phyloP scores from a whole-genome alignment of 108 stramenopile species.

The Pinguiococcus pyrenoidosus region DNA sequence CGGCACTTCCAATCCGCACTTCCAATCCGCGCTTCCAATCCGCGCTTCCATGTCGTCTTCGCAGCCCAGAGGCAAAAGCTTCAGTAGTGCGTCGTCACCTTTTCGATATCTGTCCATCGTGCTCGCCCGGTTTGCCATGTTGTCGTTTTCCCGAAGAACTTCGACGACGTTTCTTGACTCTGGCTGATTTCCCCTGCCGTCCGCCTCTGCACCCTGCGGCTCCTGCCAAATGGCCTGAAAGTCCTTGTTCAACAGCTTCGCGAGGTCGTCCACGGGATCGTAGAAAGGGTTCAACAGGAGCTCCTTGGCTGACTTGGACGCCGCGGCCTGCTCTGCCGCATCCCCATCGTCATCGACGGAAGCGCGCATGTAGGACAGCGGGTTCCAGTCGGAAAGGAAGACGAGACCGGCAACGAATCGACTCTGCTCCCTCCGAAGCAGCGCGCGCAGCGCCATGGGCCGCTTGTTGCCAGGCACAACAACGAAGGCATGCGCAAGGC shows the following conservation, averaged over 20 bases:
- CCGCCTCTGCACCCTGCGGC: too few relatives aligned
- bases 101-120: too few relatives aligned
- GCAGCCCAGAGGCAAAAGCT: too few relatives aligned
- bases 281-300: too few relatives aligned
- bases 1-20: constrained; percentile 3
- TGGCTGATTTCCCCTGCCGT: too few relatives aligned
- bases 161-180: too few relatives aligned
- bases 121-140: too few relatives aligned
- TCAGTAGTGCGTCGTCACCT: too few relatives aligned
- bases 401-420: not conserved
- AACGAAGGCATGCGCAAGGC: constrained; percentile 61
- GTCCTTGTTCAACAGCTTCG: constrained; percentile 1
- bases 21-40: not conserved
- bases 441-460: constrained; percentile 49
- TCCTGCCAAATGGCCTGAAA: too few relatives aligned
- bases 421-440: constrained; percentile 47
- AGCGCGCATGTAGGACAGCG: constrained; percentile 23
- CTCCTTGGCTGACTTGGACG: too few relatives aligned
- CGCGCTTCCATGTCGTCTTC: not conserved
- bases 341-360: constrained; percentile 50
- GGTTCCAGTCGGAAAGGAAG: not conserved
- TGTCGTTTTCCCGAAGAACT: too few relatives aligned
- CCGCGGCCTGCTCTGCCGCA: constrained; percentile 51
- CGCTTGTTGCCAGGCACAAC: constrained; percentile 53
- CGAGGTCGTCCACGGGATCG: constrained; percentile 29